phyloP scores from a whole-genome alignment of 78 protist genomes.

The Pigoraptor vietnamica region DNA sequence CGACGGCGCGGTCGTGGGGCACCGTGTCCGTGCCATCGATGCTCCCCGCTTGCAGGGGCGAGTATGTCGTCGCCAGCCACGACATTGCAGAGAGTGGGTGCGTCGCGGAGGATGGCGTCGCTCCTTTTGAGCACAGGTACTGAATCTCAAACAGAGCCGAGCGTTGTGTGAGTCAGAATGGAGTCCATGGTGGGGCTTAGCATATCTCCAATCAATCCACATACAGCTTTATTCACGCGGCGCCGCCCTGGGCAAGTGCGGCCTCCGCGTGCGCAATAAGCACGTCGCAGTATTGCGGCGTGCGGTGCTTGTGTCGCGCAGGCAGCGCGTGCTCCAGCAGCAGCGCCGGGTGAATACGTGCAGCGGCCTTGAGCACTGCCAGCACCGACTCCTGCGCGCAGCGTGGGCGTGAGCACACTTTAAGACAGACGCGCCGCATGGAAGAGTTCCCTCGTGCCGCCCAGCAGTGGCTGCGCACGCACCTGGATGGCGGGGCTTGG shows the following conservation, averaged over 20 bases:
- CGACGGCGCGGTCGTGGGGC: not conserved
- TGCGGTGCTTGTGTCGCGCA: not conserved
- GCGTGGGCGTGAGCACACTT: too few species aligned
- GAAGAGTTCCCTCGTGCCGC: too few species aligned
- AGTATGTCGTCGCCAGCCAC: not conserved
- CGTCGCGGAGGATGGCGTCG: not conserved
- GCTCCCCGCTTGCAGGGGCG: not conserved
- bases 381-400: not conserved
- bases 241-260: not conserved
- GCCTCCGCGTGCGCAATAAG: not conserved
- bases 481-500: not conserved
- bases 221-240: not conserved
- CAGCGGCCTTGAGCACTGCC: not conserved
- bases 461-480: not conserved
- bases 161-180: too few species aligned
- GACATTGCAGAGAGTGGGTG: too few species aligned
- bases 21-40: not conserved
- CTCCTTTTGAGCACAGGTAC: not conserved
- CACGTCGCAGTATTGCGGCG: not conserved
- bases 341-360: not conserved
- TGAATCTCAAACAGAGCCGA: not conserved
- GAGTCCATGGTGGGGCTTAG: not conserved
- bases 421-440: too few species aligned
- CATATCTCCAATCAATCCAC: not conserved
- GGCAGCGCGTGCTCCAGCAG: not conserved